Evolutionary conservation across 176 grass and related monocot species (phyloP).

Genomic region (Oryza nivara): DNA sequence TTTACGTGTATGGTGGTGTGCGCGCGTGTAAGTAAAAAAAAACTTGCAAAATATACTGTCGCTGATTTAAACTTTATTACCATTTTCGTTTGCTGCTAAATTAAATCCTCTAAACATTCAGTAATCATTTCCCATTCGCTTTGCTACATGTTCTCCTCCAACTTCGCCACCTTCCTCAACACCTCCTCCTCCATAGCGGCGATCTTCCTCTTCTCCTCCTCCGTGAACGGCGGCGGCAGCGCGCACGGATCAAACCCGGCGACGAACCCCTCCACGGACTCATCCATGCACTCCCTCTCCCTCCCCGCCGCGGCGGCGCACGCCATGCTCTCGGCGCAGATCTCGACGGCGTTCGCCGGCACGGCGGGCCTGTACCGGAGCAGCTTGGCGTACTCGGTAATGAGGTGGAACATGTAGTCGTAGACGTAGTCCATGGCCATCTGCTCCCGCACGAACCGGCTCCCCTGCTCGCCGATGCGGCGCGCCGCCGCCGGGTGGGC

Average conservation of each 20-base stretch:
- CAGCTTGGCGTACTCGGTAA: conserved; percentile 65
- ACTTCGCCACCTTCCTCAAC: conserved; percentile 28
- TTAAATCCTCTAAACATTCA: no score
- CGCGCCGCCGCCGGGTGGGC: conserved; percentile 36
- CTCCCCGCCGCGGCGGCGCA: conserved; percentile 24
- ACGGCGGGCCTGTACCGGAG: conserved; percentile 54
- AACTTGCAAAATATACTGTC: no score
- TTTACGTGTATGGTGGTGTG: no score
- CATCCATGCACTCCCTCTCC: conserved; percentile 43
- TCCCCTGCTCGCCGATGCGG: conserved; percentile 51
- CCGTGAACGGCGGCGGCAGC: conserved; percentile 52
- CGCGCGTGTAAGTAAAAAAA: no score
- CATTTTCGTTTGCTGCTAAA: no score
- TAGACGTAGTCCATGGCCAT: conserved; percentile 69
- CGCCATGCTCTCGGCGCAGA: conserved; percentile 55
- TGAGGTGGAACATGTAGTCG: conserved; percentile 75
- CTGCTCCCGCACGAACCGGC: conserved; percentile 50
- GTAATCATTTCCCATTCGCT: background rate
- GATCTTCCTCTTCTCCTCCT: conserved; percentile 33
- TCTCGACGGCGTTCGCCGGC: conserved; percentile 50
- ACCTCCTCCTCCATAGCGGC: background rate
- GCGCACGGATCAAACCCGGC: conserved; percentile 40
- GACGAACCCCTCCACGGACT: conserved; percentile 44
- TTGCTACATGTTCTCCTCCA: conserved; percentile 28
- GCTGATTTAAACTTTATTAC: no score